Conservation (phyloP, 164 flowering plant genomes). For the Vitis labrusca region DNA sequence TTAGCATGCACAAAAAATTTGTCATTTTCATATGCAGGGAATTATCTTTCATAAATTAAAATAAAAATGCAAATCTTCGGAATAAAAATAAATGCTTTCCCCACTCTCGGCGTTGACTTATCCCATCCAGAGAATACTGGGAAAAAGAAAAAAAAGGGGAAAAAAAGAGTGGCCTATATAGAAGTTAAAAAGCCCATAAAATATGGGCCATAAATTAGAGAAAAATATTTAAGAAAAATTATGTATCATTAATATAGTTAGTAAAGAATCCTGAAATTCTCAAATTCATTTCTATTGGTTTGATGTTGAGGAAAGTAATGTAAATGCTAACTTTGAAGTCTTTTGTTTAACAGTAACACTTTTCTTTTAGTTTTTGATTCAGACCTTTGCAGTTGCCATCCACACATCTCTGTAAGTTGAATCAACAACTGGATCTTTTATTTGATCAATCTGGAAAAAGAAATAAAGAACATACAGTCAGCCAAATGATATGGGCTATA, state of each 20-base stretch:
- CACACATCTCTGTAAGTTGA: conserved; percentile 85
- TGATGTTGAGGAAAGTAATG: background rate
- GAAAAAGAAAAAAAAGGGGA: background rate
- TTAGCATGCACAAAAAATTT: background rate
- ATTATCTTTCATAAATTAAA: no score
- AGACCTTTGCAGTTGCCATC: conserved; percentile 96
- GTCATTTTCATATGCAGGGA: no score
- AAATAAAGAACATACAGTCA: background rate
- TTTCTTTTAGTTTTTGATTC: background rate
- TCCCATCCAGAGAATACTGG: background rate
- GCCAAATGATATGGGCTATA: background rate
- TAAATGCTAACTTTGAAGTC: background rate
- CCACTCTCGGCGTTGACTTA: no score
- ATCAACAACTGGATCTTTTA: conserved; percentile 79
- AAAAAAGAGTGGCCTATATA: background rate
- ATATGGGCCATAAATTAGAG: background rate
- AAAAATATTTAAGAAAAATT: background rate
- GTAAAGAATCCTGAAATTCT: background rate
- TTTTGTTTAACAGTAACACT: background rate
- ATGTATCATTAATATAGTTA: background rate
- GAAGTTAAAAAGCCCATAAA: background rate
- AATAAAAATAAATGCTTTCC: no score
- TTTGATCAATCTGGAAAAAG: conserved; percentile 45
- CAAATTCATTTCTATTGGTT: background rate
- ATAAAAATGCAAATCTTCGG: no score